Conservation (phyloP, 2,329 filamentous ascomycete species). For the Colletotrichum destructivum region DNA sequence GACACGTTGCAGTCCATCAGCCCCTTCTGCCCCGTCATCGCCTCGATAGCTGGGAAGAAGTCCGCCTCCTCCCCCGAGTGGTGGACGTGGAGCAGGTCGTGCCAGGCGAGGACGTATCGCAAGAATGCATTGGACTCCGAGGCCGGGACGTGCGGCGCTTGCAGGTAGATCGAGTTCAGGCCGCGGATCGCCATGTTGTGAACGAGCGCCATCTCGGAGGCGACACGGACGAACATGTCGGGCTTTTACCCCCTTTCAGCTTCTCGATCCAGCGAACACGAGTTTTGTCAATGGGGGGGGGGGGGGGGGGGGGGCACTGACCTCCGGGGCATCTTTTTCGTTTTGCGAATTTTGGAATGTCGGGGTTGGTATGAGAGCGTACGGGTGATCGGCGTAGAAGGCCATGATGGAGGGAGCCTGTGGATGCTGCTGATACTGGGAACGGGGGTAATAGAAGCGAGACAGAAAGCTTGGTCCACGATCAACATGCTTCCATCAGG, state of each 20-base stretch:
- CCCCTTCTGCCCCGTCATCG: conserved; percentile 51
- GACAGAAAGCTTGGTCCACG: accelerated
- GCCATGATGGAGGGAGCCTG: background rate
- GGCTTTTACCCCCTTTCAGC: conserved; percentile 40
- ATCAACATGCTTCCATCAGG: too few species aligned
- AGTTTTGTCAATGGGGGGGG: too few species aligned
- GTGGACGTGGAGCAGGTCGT: conserved; percentile 53
- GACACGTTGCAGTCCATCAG: conserved; percentile 59
- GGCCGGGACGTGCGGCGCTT: conserved; percentile 52
- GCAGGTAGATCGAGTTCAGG: conserved; percentile 56
- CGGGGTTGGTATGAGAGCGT: conserved; percentile 23
- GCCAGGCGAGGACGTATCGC: conserved; percentile 53
- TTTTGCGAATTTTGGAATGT: background rate
- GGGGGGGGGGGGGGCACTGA: background rate
- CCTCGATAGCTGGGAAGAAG: conserved; percentile 57
- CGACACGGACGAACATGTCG: conserved; percentile 48
- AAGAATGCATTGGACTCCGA: conserved; percentile 54
- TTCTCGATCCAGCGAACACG: too few species aligned
- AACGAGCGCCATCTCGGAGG: conserved; percentile 50
- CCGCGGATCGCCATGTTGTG: conserved; percentile 56
- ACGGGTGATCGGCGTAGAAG: conserved; percentile 31
- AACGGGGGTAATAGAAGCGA: too few species aligned
- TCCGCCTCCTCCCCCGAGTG: conserved; percentile 56
- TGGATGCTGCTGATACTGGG: background rate
- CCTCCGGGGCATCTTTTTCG: conserved; percentile 18